phyloP scores from a whole-genome alignment of 495 filamentous ascomycete genomes.

The Trichocladium antarcticum region DNA sequence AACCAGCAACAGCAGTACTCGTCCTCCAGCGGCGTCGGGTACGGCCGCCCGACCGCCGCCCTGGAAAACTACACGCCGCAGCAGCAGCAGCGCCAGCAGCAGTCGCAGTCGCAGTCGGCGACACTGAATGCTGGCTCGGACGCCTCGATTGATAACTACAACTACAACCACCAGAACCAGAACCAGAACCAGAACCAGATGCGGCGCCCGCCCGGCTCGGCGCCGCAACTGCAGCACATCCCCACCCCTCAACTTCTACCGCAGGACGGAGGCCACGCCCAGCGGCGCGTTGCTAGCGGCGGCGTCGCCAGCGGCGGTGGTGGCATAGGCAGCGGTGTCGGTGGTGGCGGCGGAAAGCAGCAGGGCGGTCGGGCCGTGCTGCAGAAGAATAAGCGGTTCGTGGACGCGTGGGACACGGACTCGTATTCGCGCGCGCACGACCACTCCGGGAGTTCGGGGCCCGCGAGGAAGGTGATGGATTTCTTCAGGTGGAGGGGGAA shows the following conservation, averaged over 20 bases:
- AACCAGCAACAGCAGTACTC: slow-evolving; percentile 16
- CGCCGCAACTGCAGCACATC: slow-evolving; percentile 25
- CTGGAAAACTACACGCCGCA: slow-evolving; percentile 2
- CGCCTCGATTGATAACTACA: not conserved
- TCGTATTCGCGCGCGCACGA: slow-evolving; percentile 47
- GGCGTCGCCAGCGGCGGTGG: slow-evolving; percentile 5
- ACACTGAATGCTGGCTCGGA: slow-evolving; percentile 3
- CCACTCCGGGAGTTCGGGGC: slow-evolving; percentile 71
- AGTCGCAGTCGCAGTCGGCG: too few relatives aligned
- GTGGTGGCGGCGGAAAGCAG: too few relatives aligned
- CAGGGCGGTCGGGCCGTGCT: slow-evolving; percentile 44
- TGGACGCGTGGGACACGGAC: slow-evolving; percentile 78
- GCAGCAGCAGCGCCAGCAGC: too few relatives aligned
- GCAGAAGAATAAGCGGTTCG: slow-evolving; percentile 79
- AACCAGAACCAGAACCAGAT: not conserved
- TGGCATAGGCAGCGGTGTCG: too few relatives aligned
- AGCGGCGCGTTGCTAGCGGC: slow-evolving; percentile 17
- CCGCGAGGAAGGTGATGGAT: slow-evolving; percentile 91
- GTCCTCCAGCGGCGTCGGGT: slow-evolving; percentile 15
- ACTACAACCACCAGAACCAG: not conserved
- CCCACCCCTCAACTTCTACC: too few relatives aligned
- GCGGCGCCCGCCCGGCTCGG: slow-evolving; percentile 16
- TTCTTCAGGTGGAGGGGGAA: slow-evolving; percentile 84
- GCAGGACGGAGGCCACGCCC: slow-evolving; percentile 17
- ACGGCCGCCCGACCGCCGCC: slow-evolving; percentile 1